Conservation (phyloP, 441 rosid species). For the Raphanus hybrid region DNA sequence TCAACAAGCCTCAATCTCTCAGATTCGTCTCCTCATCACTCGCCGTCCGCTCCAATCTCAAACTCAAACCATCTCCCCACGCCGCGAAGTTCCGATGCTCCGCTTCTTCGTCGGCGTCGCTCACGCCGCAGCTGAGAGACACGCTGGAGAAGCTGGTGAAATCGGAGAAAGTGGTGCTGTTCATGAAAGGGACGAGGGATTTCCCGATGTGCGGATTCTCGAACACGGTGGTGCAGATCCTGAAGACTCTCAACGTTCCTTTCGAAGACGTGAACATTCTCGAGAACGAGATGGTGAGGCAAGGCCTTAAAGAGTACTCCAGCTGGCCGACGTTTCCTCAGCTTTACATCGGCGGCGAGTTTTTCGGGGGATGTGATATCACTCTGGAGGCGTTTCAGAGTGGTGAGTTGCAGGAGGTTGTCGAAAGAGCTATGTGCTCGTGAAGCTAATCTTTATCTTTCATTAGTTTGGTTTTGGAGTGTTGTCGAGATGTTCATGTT, state of each 20-base stretch:
- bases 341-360: constrained; percentile 89
- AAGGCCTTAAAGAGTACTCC: constrained; percentile 88
- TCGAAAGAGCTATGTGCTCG: constrained; percentile 76
- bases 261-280: constrained; percentile 78
- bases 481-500: no score
- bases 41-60: constrained; percentile 27
- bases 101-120: constrained; percentile 49
- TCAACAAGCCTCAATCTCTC: constrained; percentile 27
- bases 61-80: constrained; percentile 4
- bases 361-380: constrained; percentile 94
- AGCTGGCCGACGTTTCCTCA: constrained; percentile 98
- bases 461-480: no score
- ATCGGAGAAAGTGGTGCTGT: constrained; percentile 75
- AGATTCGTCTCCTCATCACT: constrained; percentile 14
- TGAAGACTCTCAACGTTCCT: constrained; percentile 69
- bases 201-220: constrained; percentile 97
- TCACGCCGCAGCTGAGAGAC: constrained; percentile 69
- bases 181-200: constrained; percentile 90
- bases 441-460: constrained; percentile 26
- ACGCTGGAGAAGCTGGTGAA: constrained; percentile 79
- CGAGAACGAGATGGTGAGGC: constrained; percentile 83
- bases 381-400: constrained; percentile 85
- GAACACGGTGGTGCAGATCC: constrained; percentile 85
- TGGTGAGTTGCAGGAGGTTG: constrained; percentile 75
- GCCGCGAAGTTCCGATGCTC: constrained; percentile 35